These are phyloP conservation scores for Corynespora cassiicola DNA, from an alignment of 2,329 filamentous ascomycete species.

Conservation along the genomic window DNA sequence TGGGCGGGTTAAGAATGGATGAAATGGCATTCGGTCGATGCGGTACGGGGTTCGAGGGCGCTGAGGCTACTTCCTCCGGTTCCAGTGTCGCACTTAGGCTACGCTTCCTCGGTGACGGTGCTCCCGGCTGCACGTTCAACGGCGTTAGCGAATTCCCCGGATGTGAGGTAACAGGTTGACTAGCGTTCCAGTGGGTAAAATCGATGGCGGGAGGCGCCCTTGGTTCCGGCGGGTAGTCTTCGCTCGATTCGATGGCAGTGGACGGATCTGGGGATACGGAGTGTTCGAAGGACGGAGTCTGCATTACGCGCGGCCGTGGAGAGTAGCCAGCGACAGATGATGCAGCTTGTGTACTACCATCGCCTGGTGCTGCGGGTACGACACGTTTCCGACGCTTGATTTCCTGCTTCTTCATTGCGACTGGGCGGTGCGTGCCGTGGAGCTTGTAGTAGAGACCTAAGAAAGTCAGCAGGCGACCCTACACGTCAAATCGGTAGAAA, in stretches of 20 bases:
- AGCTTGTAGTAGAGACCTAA: slow-evolving; percentile 94
- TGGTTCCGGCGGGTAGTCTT: slow-evolving; percentile 32
- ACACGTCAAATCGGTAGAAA: neutral
- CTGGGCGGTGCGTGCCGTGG: slow-evolving; percentile 89
- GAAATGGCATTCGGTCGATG: slow-evolving; percentile 43
- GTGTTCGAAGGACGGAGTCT: slow-evolving; percentile 37
- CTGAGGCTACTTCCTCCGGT: slow-evolving; percentile 25
- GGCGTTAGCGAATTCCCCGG: slow-evolving; percentile 13
- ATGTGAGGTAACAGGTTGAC: slow-evolving; percentile 20
- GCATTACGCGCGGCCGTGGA: slow-evolving; percentile 31
- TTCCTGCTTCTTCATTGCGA: slow-evolving; percentile 98
- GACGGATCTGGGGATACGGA: slow-evolving; percentile 43
- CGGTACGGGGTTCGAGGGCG: slow-evolving; percentile 26
- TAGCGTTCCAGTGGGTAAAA: slow-evolving; percentile 43
- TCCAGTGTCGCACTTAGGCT: slow-evolving; percentile 43
- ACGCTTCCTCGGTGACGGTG: slow-evolving; percentile 41
- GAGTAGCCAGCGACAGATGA: slow-evolving; percentile 37
- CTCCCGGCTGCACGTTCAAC: slow-evolving; percentile 21
- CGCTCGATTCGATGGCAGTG: slow-evolving; percentile 33
- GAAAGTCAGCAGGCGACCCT: slow-evolving; percentile 16
- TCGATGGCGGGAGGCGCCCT: slow-evolving; percentile 43
- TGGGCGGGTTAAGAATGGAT: slow-evolving; percentile 39
- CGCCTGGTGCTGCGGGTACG: slow-evolving; percentile 73
- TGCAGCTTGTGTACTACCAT: slow-evolving; percentile 30
- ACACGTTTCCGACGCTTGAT: slow-evolving; percentile 97